A percentile compares a stretch with the other conserved stretches of the same genome.
phyloP scores from a whole-genome alignment of 164 flowering plant genomes.

The Piper longum region DNA sequence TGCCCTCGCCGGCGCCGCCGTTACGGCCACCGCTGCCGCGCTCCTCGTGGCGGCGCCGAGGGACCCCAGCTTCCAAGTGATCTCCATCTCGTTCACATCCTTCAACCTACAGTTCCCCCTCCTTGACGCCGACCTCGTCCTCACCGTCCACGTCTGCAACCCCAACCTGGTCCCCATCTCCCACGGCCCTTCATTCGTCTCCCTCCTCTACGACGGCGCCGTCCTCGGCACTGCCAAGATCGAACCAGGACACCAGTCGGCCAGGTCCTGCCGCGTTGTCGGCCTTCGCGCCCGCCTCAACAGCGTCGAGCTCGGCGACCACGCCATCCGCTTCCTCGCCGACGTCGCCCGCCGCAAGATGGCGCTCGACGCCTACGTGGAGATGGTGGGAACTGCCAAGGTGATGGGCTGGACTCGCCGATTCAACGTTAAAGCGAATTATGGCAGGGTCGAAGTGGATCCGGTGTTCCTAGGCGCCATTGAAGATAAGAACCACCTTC shows the following conservation, averaged over 20 bases:
- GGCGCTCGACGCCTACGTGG: constrained; percentile 60
- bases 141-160: constrained; percentile 81
- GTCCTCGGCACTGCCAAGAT: constrained; percentile 60
- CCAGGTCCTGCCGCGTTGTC: constrained; percentile 50
- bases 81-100: constrained; percentile 55
- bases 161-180: constrained; percentile 63
- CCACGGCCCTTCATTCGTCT: constrained; percentile 63
- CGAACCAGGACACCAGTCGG: constrained; percentile 57
- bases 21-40: constrained; percentile 39
- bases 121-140: constrained; percentile 57
- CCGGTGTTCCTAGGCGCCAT: too few relatives aligned
- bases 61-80: constrained; percentile 61
- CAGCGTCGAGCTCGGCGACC: constrained; percentile 45
- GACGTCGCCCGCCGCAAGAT: constrained; percentile 68
- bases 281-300: constrained; percentile 55
- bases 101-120: constrained; percentile 51
- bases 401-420: constrained; percentile 57
- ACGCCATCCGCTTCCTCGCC: constrained; percentile 30
- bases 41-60: constrained; percentile 37
- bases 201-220: constrained; percentile 63
- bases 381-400: constrained; percentile 58
- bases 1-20: constrained; percentile 37
- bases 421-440: constrained; percentile 57
- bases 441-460: too few relatives aligned
- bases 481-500: too few relatives aligned